Percentiles rank a stretch among this genome's conserved stretches.
Conservation (phyloP, 768 basidiomycete species). For the Suillus discolor region DNA sequence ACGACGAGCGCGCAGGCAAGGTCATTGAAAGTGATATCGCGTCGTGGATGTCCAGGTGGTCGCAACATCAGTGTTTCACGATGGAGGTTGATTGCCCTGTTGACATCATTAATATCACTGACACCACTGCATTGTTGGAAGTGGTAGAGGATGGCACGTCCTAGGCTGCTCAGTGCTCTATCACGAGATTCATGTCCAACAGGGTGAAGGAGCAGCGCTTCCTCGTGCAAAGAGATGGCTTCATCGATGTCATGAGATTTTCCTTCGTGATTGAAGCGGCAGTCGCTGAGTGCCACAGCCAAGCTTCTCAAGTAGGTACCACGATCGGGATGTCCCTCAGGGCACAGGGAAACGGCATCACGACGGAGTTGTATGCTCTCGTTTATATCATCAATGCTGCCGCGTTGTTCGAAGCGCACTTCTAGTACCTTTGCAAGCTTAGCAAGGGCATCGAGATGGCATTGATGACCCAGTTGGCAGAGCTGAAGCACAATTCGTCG, state of each 20-base stretch:
- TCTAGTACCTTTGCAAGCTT: background rate
- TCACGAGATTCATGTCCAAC: background rate
- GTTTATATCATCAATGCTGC: conserved; percentile 12
- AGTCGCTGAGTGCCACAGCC: conserved; percentile 10
- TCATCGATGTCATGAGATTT: background rate
- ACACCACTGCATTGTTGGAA: conserved; percentile 7
- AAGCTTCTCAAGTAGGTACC: conserved; percentile 12
- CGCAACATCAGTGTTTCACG: conserved; percentile 9
- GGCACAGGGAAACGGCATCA: conserved; percentile 14
- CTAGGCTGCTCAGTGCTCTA: conserved; percentile 20
- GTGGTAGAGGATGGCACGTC: conserved; percentile 20
- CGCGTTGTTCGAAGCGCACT: conserved; percentile 9
- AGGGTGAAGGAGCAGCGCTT: background rate
- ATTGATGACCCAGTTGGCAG: background rate
- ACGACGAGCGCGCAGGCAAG: conserved; percentile 15
- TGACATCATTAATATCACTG: background rate
- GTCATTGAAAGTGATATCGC: conserved; percentile 12
- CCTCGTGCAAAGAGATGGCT: background rate
- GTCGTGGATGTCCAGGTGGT: conserved; percentile 10
- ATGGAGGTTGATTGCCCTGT: conserved; percentile 1
- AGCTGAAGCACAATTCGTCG: background rate
- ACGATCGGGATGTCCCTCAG: conserved; percentile 11
- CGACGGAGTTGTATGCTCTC: conserved; percentile 9
- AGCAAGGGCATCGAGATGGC: background rate
- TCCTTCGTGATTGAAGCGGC: conserved; percentile 16